A percentile compares a stretch with the other conserved stretches of the same genome.
phyloP scores from a whole-genome alignment of 805 yeast genomes.

The Candida ponderosae region DNA sequence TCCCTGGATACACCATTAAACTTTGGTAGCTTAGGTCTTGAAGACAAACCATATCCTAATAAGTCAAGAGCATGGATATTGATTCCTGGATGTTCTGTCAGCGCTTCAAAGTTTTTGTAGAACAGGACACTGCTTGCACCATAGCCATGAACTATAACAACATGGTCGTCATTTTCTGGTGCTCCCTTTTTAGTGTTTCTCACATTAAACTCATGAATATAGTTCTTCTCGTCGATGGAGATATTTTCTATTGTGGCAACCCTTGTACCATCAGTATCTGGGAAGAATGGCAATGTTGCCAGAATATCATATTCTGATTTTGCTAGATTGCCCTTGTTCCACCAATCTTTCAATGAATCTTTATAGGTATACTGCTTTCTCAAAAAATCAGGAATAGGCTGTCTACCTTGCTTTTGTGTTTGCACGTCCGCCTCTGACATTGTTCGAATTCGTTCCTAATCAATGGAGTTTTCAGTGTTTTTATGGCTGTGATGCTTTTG shows the following conservation, averaged over 20 bases:
- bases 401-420: not conserved
- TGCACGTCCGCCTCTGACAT: not conserved
- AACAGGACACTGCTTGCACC: constrained; percentile 81
- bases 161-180: constrained; percentile 27
- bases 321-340: constrained; percentile 23
- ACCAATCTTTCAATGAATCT: constrained; percentile 38
- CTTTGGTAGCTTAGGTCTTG: constrained; percentile 36
- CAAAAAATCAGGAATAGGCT: not conserved
- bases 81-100: constrained; percentile 42
- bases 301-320: constrained; percentile 44
- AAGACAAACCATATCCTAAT: constrained; percentile 55
- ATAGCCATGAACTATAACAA: constrained; percentile 77
- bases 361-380: constrained; percentile 13
- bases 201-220: constrained; percentile 67
- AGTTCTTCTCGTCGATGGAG: constrained; percentile 39
- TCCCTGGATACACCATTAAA: constrained; percentile 12
- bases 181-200: constrained; percentile 30
- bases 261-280: constrained; percentile 41
- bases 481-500: too few species aligned
- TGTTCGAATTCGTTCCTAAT: too few species aligned
- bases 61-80: constrained; percentile 54
- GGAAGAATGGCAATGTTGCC: constrained; percentile 51
- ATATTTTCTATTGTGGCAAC: constrained; percentile 43
- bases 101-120: constrained; percentile 50
- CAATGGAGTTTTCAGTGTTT: too few species aligned